Evolutionary conservation across 2,329 filamentous ascomycete species (phyloP).

Genomic region (Ascomycota sp.): DNA sequence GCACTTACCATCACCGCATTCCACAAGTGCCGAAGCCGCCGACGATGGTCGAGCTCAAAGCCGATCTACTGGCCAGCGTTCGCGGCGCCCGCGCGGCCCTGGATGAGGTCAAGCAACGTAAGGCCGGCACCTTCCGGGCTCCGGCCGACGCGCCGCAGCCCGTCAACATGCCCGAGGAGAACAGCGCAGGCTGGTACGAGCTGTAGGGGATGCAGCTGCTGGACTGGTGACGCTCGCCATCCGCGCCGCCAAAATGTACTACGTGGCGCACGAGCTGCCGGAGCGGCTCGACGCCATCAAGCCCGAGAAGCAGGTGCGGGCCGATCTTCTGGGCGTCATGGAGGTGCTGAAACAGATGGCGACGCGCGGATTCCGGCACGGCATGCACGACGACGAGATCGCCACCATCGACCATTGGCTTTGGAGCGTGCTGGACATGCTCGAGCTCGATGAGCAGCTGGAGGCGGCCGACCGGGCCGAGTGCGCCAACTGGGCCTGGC

Average conservation of each 20-base stretch:
- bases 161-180: slow-evolving; percentile 22
- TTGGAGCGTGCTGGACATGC: slow-evolving; percentile 52
- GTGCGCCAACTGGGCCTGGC: slow-evolving; percentile 61
- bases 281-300: slow-evolving; percentile 73
- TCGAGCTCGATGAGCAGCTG: slow-evolving; percentile 56
- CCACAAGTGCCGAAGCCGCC: slow-evolving; percentile 70
- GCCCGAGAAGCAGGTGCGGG: slow-evolving; percentile 65
- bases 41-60: slow-evolving; percentile 57
- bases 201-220: slow-evolving; percentile 82
- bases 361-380: slow-evolving; percentile 64
- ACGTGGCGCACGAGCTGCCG: slow-evolving; percentile 77
- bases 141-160: slow-evolving; percentile 10
- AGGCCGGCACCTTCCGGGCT: slow-evolving; percentile 10
- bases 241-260: slow-evolving; percentile 85
- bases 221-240: slow-evolving; percentile 90
- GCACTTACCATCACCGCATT: slow-evolving; percentile 77
- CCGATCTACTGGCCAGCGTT: slow-evolving; percentile 44
- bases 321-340: slow-evolving; percentile 68
- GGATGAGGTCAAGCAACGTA: slow-evolving; percentile 29
- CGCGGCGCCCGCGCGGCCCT: slow-evolving; percentile 49
- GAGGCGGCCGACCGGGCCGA: slow-evolving; percentile 54
- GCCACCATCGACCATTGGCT: slow-evolving; percentile 65
- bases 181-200: slow-evolving; percentile 54
- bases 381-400: slow-evolving; percentile 60
- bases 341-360: slow-evolving; percentile 88